A percentile compares a stretch with the other conserved stretches of the same genome.
These are phyloP conservation scores for Rhizoclosmatium hyalinum DNA, from an alignment of 371 early-diverging fungal genomes.

Conservation along the genomic window DNA sequence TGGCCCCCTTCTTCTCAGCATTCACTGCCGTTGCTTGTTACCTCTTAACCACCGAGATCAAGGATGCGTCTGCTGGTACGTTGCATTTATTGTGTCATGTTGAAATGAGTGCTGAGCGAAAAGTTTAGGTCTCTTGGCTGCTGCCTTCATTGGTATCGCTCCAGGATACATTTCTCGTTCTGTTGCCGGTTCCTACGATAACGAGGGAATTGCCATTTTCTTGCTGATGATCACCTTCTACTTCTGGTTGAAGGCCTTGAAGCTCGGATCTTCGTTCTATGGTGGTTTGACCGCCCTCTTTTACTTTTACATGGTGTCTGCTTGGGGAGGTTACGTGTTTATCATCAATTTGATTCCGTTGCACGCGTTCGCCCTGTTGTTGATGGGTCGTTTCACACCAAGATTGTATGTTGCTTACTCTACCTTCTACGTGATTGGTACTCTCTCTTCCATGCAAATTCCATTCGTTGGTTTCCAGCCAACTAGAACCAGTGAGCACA, in stretches of 20 bases:
- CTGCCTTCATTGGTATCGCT: slow-evolving; percentile 96
- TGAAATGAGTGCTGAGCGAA: no score
- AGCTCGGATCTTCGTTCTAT: slow-evolving; percentile 87
- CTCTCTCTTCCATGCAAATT: slow-evolving; percentile 95
- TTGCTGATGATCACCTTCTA: slow-evolving; percentile 95
- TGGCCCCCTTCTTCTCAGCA: slow-evolving; percentile 95
- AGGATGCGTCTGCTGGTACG: slow-evolving; percentile 85
- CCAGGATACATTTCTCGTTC: slow-evolving; percentile 99
- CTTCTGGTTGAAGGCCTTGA: slow-evolving; percentile 95
- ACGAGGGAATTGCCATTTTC: slow-evolving; percentile 99
- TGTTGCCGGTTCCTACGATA: slow-evolving; percentile 99
- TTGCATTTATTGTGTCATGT: background rate
- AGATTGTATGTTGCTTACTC: slow-evolving; percentile 96
- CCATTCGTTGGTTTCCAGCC: slow-evolving; percentile 99
- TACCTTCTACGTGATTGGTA: slow-evolving; percentile 95
- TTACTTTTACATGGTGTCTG: slow-evolving; percentile 99
- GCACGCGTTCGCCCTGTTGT: slow-evolving; percentile 90
- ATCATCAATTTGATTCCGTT: slow-evolving; percentile 98
- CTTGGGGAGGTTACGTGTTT: slow-evolving; percentile 99
- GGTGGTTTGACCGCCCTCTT: slow-evolving; percentile 87
- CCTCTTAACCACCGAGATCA: slow-evolving; percentile 86
- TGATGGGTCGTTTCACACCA: slow-evolving; percentile 95
- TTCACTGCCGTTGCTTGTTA: slow-evolving; percentile 94
- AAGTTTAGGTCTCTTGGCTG: slow-evolving; percentile 75
- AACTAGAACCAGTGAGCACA: slow-evolving; percentile 95